These are phyloP conservation scores for Nannochloris sp. DNA, from an alignment of 139 green algal species.

Conservation along the genomic window DNA sequence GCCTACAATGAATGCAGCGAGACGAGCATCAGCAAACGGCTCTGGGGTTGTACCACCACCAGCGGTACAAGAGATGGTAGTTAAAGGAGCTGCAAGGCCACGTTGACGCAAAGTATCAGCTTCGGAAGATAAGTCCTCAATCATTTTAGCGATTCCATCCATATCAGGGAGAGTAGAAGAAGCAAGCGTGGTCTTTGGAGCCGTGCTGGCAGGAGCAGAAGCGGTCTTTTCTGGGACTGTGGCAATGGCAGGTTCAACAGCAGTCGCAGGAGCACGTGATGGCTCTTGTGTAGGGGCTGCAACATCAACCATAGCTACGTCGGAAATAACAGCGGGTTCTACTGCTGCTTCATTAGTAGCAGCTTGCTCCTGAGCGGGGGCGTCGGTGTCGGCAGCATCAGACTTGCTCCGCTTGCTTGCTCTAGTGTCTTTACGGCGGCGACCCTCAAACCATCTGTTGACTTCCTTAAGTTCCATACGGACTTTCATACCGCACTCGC, in stretches of 20 bases:
- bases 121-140: conserved; percentile 8
- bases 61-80: neutral
- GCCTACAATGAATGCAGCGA: conserved; percentile 34
- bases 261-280: neutral
- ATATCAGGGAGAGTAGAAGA: neutral
- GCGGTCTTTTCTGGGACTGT: no score
- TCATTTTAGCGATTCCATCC: neutral
- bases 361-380: neutral
- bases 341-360: neutral
- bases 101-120: neutral
- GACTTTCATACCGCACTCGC: neutral
- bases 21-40: conserved; percentile 16
- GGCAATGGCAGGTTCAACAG: neutral
- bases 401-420: conserved; percentile 9
- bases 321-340: no score
- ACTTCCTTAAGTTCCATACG: conserved; percentile 15
- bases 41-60: no score
- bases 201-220: conserved; percentile 4
- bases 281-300: neutral
- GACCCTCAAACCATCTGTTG: conserved; percentile 31
- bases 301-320: neutral
- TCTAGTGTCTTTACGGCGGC: conserved; percentile 14
- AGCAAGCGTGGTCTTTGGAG: neutral
- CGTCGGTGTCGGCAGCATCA: conserved; percentile 2
- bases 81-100: conserved; percentile 6